Evolutionary conservation across 192 early-diverging fungal species (phyloP).

Genomic region (Entomortierella beljakovae): DNA sequence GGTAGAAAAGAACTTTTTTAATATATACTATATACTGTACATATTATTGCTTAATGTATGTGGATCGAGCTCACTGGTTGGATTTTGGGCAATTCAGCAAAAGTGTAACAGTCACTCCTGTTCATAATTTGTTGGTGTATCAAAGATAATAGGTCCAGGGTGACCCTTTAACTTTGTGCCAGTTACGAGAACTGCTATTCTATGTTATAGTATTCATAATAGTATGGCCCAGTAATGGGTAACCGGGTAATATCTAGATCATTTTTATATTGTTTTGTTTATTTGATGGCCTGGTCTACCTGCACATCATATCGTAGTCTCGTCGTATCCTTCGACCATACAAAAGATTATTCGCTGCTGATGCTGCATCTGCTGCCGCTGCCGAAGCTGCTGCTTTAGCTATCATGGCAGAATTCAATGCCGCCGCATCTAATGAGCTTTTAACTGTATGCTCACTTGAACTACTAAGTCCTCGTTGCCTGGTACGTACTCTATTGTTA

Average conservation of each 20-base stretch:
- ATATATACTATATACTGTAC: no score
- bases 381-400: constrained; percentile 40
- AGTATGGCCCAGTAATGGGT: no score
- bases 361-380: constrained; percentile 37
- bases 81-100: no score
- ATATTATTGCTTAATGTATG: not conserved
- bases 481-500: not conserved
- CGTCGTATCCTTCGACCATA: constrained; percentile 30
- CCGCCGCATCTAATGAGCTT: no score
- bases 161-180: no score
- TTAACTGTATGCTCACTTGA: no score
- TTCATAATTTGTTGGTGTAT: no score
- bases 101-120: constrained; percentile 11
- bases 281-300: not conserved
- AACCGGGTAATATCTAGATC: not conserved
- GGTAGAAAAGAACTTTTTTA: not conserved
- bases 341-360: constrained; percentile 22
- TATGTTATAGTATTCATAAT: no score
- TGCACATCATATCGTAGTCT: constrained; percentile 51
- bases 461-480: no score
- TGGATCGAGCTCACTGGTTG: constrained; percentile 11
- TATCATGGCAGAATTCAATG: constrained; percentile 21
- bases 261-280: not conserved
- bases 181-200: no score
- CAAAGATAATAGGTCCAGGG: no score